Percentiles rank a stretch among this genome's conserved stretches.
phyloP scores from a whole-genome alignment of 2,329 filamentous ascomycete genomes.

The Aspergillus clavatus region DNA sequence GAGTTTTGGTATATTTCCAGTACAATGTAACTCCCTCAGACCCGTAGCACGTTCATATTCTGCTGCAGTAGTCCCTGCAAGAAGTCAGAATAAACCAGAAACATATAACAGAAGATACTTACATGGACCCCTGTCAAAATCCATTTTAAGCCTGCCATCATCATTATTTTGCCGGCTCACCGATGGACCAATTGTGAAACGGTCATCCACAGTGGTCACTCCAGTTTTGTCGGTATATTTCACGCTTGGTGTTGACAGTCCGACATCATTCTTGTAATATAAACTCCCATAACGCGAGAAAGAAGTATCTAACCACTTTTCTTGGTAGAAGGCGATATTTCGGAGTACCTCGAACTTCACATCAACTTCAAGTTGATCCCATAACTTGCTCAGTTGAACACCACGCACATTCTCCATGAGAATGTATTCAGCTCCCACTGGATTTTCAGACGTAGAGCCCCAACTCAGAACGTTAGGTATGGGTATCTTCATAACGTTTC shows the following conservation, averaged over 20 bases:
- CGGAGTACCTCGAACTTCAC: not conserved
- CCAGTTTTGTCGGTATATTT: not conserved
- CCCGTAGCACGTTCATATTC: conserved; percentile 31
- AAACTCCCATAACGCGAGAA: conserved; percentile 2
- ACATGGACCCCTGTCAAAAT: conserved; percentile 11
- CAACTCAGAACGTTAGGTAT: not conserved
- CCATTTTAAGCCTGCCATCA: conserved; percentile 19
- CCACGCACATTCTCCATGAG: conserved; percentile 1
- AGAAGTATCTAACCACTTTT: not conserved
- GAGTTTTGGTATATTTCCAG: conserved; percentile 8
- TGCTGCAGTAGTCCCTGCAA: conserved; percentile 25
- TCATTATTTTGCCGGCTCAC: conserved; percentile 29
- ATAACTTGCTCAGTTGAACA: conserved; percentile 2
- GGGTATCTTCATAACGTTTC: not conserved
- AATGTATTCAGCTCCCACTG: conserved; percentile 3
- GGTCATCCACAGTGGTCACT: not conserved
- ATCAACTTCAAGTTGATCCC: not conserved
- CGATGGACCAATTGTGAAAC: conserved; percentile 36
- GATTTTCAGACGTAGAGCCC: not conserved
- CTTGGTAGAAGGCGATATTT: conserved; percentile 1
- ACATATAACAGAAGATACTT: not conserved
- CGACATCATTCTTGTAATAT: conserved; percentile 1
- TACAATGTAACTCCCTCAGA: conserved; percentile 26
- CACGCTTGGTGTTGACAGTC: not conserved
- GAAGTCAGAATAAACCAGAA: conserved; percentile 5